Evolutionary conservation across 345 rosid species (phyloP).

Genomic region (Gossypium australe): DNA sequence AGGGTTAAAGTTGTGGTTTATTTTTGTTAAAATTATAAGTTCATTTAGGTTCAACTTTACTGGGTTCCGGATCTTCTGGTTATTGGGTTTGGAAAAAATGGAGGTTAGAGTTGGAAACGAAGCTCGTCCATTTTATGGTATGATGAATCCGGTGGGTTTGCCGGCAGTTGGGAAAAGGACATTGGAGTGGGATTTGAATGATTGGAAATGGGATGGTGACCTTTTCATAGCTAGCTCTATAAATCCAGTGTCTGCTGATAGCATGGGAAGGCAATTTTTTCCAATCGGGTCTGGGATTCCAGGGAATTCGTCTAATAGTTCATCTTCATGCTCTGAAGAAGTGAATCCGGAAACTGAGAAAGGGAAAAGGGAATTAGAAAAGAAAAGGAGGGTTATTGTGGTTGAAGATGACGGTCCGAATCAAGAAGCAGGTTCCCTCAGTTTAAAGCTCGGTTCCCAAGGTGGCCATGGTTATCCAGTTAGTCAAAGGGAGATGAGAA

Average conservation of each 20-base stretch:
- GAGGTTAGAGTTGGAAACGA: conserved; percentile 71
- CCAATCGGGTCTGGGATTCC: conserved; percentile 41
- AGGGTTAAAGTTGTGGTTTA: conserved; percentile 12
- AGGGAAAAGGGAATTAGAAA: conserved; percentile 58
- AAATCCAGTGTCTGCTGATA: conserved; percentile 42
- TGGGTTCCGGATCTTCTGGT: conserved; percentile 18
- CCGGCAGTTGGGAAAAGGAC: conserved; percentile 56
- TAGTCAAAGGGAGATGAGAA: conserved; percentile 29
- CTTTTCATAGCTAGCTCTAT: conserved; percentile 72
- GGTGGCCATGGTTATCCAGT: conserved; percentile 48
- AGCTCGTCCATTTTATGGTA: conserved; percentile 49
- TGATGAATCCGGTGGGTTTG: conserved; percentile 43
- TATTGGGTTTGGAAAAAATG: conserved; percentile 38
- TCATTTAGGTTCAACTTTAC: conserved; percentile 13
- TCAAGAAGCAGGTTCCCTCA: conserved; percentile 43
- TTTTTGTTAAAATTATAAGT: neutral
- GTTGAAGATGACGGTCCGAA: conserved; percentile 45
- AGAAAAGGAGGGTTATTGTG: conserved; percentile 64
- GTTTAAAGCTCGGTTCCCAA: conserved; percentile 71
- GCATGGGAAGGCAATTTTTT: conserved; percentile 46
- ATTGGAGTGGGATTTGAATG: conserved; percentile 86
- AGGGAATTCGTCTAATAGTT: conserved; percentile 72
- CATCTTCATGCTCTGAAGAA: conserved; percentile 81
- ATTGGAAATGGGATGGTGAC: conserved; percentile 99
- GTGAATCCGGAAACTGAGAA: conserved; percentile 44